phyloP scores from a whole-genome alignment of 1,284 basidiomycete species.

The Caloboletus firmus region DNA sequence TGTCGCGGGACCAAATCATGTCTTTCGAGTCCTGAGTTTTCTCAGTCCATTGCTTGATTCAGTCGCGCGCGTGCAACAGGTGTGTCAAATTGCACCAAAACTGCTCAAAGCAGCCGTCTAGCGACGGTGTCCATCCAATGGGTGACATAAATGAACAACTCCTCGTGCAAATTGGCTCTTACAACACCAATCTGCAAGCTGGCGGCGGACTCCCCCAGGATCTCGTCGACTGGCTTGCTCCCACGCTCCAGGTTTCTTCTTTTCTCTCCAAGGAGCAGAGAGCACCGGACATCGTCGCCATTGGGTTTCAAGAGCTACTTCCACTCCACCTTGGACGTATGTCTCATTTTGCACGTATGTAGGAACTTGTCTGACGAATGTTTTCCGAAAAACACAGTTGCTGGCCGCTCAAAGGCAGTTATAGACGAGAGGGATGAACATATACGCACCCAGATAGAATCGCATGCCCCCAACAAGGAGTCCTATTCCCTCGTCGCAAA shows the following conservation, averaged over 20 bases:
- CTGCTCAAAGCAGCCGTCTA: background rate
- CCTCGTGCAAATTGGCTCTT: slow-evolving; percentile 80
- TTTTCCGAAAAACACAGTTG: slow-evolving; percentile 43
- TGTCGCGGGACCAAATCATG: background rate
- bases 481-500: slow-evolving; percentile 72
- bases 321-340: slow-evolving; percentile 79
- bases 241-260: slow-evolving; percentile 71
- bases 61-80: background rate
- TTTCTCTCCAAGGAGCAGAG: slow-evolving; percentile 61
- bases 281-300: slow-evolving; percentile 80
- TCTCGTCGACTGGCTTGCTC: slow-evolving; percentile 80
- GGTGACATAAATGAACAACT: slow-evolving; percentile 36
- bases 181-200: slow-evolving; percentile 83
- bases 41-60: background rate
- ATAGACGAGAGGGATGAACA: slow-evolving; percentile 61
- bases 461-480: slow-evolving; percentile 64
- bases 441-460: slow-evolving; percentile 70
- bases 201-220: slow-evolving; percentile 71
- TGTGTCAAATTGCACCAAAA: background rate
- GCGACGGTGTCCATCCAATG: slow-evolving; percentile 13
- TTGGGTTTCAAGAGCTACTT: slow-evolving; percentile 88
- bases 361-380: slow-evolving; percentile 9
- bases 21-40: background rate
- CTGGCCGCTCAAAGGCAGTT: slow-evolving; percentile 61
- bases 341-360: slow-evolving; percentile 31